phyloP scores from a whole-genome alignment of 805 yeast genomes.

The Candida pseudoglaebosa region DNA sequence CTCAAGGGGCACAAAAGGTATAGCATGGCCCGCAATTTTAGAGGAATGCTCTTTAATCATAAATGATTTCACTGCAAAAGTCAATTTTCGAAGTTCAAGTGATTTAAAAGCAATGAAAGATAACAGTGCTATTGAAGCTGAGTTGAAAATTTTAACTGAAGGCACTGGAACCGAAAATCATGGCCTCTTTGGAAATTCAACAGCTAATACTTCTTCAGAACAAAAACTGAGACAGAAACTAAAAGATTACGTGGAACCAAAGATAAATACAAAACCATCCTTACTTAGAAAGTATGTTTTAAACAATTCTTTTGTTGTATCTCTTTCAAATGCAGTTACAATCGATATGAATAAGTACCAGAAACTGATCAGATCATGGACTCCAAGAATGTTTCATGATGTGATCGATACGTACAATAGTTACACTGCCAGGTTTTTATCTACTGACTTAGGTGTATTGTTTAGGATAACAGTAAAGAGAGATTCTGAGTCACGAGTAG shows the following conservation, averaged over 20 bases:
- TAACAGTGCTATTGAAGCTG: constrained; percentile 17
- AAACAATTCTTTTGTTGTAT: background rate
- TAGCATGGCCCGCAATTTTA: constrained; percentile 55
- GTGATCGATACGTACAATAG: constrained; percentile 6
- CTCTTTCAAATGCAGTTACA: background rate
- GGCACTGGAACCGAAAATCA: constrained; percentile 8
- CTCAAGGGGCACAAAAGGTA: constrained; percentile 41
- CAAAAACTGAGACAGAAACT: constrained; percentile 2
- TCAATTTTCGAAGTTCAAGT: constrained; percentile 28
- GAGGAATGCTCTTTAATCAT: constrained; percentile 58
- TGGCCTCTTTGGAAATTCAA: constrained; percentile 38
- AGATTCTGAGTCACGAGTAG: constrained; percentile 58
- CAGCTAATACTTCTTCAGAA: constrained; percentile 2
- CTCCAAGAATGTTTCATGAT: constrained; percentile 5
- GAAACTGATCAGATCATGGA: background rate
- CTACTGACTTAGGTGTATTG: constrained; percentile 29
- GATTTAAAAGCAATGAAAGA: constrained; percentile 28
- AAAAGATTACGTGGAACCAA: constrained; percentile 4
- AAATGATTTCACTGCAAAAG: constrained; percentile 42
- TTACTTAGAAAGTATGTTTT: background rate
- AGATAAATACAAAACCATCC: constrained; percentile 8
- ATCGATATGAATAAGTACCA: constrained; percentile 1
- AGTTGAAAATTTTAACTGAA: constrained; percentile 9
- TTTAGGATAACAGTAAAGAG: constrained; percentile 38
- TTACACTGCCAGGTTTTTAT: constrained; percentile 23